Evolutionary conservation across 768 basidiomycete species (phyloP).

Genomic region (Mycena crocata): DNA sequence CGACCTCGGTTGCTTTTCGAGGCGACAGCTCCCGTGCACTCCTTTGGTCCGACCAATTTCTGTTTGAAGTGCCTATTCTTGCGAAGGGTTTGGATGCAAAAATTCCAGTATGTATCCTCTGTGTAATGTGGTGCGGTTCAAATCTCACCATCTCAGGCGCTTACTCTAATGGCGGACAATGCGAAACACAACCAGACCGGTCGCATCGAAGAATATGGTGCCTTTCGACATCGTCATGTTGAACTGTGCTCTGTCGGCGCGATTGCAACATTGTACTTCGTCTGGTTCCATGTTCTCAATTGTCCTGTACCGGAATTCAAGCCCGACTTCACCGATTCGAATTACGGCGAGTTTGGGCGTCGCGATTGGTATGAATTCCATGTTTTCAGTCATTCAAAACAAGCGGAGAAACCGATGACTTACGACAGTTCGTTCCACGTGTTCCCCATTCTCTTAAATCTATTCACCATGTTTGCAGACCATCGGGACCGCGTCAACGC

Average conservation of each 20-base stretch:
- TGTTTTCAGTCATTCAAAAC: neutral
- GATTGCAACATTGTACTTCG: neutral
- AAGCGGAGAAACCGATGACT: slow-evolving; percentile 34
- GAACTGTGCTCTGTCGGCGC: slow-evolving; percentile 40
- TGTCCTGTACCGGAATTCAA: slow-evolving; percentile 25
- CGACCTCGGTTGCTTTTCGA: slow-evolving; percentile 41
- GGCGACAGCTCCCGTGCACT: slow-evolving; percentile 42
- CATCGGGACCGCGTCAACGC: slow-evolving; percentile 37
- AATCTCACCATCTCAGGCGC: slow-evolving; percentile 12
- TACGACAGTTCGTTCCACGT: slow-evolving; percentile 40
- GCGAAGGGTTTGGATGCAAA: slow-evolving; percentile 34
- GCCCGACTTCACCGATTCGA: slow-evolving; percentile 10
- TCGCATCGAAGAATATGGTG: slow-evolving; percentile 39
- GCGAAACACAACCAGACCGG: slow-evolving; percentile 22
- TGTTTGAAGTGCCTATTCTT: slow-evolving; percentile 31
- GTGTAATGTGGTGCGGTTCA: neutral
- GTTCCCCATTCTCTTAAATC: neutral
- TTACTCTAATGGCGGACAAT: slow-evolving; percentile 9
- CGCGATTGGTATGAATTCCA: slow-evolving; percentile 39
- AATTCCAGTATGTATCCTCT: slow-evolving; percentile 36
- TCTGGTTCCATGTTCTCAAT: slow-evolving; percentile 38
- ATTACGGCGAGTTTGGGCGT: slow-evolving; percentile 37
- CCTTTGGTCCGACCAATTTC: slow-evolving; percentile 40
- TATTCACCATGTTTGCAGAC: slow-evolving; percentile 32
- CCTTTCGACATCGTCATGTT: slow-evolving; percentile 37